Base-by-base conservation (phyloP, 192 early-diverging fungal genomes). In the Radiomyces spectabilis region DNA sequence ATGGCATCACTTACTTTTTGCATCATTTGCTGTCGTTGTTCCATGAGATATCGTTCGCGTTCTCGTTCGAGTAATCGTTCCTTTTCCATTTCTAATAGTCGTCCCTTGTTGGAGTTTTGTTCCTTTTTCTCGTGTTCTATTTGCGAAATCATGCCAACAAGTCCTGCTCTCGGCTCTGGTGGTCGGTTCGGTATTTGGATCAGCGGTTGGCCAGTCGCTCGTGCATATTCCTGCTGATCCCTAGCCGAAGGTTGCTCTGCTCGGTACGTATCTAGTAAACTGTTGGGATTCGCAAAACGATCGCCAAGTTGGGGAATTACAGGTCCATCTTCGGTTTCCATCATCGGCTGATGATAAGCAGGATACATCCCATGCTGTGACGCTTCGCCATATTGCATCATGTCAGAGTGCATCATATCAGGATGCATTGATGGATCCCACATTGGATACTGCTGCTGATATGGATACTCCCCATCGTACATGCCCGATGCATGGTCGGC, bases 61-160 rank as follows among this genome's bases (percentile, higher is more conserved):
- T 70, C 68, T 21, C 58, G 49, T 34, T 70, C 68, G 37, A 70
- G 41, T 12, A 57, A 27, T 21, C 47, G 41, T 10, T 66, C 53
- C 30, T 57, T 48, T 33, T 63, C 61, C 40, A 59, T 41, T 26
- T 64, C 53, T n/a, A 24, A 34, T 5, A 53, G 25, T 3, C 46
- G 45, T 12, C 49, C 55, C 18, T 62, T 59, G 41, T 46, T 59
- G 4, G 52, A 21, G 9, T 54, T 46, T 25, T 51, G 55, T 29
- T 51, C 52, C 24, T 70, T 70, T 22, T 60, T 63, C 4, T 64
- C 61, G 7, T 51, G 41, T 33, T 70, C 68, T 7, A 57, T 57
- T 34, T 70, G 68, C 4, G 68, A 59, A n/a, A 70, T 70, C 57
- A 70, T 59, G 4, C 68, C 68, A 18, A 70, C 53, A 5, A 70